phyloP scores from a whole-genome alignment of 345 rosid genomes.

The Clausena lansium region DNA sequence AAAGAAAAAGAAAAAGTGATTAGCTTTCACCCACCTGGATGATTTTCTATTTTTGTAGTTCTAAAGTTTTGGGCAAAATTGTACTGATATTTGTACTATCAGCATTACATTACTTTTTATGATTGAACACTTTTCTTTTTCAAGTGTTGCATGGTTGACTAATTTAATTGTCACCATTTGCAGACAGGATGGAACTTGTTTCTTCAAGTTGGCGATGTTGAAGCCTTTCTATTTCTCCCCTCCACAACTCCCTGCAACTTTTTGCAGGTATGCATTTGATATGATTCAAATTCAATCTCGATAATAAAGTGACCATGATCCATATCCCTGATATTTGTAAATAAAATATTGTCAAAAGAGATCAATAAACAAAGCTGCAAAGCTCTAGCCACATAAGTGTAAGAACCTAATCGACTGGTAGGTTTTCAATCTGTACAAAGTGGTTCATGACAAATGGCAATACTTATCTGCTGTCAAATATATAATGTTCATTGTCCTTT shows the following conservation, averaged over 20 bases:
- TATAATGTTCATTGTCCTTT: background rate
- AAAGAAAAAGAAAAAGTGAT: background rate
- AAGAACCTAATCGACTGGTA: constrained; percentile 9
- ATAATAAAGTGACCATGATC: background rate
- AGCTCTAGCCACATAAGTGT: constrained; percentile 20
- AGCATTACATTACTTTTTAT: background rate
- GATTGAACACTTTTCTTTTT: background rate
- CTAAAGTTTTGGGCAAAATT: background rate
- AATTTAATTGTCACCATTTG: constrained; percentile 18
- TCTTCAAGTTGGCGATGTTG: background rate
- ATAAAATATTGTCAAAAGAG: background rate
- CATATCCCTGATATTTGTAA: constrained; percentile 1
- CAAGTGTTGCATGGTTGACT: constrained; percentile 5
- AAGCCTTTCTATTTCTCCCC: constrained; percentile 14
- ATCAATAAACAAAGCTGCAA: constrained; percentile 12
- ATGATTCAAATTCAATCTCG: constrained; percentile 10
- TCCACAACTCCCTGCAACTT: constrained; percentile 1
- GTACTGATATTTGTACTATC: constrained; percentile 15
- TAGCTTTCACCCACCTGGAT: background rate
- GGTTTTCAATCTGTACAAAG: constrained; percentile 14
- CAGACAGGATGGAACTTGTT: constrained; percentile 20
- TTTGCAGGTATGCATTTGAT: constrained; percentile 16
- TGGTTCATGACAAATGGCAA: constrained; percentile 19
- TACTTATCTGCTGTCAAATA: constrained; percentile 3
- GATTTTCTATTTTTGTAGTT: background rate